Evolutionary conservation across 495 filamentous ascomycete genomes (phyloP).

Genomic region (Aspergillus incahuasiensis): DNA sequence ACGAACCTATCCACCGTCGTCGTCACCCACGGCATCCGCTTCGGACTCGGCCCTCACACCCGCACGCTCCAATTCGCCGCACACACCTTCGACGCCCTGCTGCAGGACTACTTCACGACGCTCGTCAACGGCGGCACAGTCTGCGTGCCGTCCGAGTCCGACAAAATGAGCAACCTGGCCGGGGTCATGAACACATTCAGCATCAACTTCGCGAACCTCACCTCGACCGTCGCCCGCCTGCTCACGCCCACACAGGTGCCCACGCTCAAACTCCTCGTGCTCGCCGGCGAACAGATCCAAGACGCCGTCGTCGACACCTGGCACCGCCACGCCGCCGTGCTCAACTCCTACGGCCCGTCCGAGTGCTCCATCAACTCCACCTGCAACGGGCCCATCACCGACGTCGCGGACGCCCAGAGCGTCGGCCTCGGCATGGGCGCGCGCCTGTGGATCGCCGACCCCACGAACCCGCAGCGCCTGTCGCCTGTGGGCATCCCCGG

Average conservation of each 20-base stretch:
- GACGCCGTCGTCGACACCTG: conserved; percentile 1
- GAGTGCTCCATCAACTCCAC: conserved; percentile 11
- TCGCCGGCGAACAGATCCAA: conserved; percentile 36
- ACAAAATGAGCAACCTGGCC: background rate
- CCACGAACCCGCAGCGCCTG: conserved; percentile 38
- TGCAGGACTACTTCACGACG: background rate
- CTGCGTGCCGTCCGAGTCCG: background rate
- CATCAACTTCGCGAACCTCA: background rate
- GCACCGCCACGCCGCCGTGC: background rate
- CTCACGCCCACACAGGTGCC: conserved; percentile 26
- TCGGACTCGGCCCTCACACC: conserved; percentile 2
- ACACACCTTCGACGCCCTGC: background rate
- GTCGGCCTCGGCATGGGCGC: background rate
- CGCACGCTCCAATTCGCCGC: conserved; percentile 52
- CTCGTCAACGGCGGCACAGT: background rate
- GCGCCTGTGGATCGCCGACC: conserved; percentile 64
- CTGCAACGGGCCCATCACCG: background rate
- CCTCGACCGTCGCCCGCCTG: background rate
- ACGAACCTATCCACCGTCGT: background rate
- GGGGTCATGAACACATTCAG: background rate
- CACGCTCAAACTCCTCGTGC: background rate
- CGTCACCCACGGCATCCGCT: background rate
- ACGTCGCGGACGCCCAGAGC: background rate
- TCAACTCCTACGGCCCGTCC: conserved; percentile 15
- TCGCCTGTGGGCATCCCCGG: conserved; percentile 15